A percentile compares a stretch with the other conserved stretches of the same genome.
These are phyloP conservation scores for Amauroascus verrucosus DNA, from an alignment of 2,329 filamentous ascomycete genomes.

Conservation along the genomic window DNA sequence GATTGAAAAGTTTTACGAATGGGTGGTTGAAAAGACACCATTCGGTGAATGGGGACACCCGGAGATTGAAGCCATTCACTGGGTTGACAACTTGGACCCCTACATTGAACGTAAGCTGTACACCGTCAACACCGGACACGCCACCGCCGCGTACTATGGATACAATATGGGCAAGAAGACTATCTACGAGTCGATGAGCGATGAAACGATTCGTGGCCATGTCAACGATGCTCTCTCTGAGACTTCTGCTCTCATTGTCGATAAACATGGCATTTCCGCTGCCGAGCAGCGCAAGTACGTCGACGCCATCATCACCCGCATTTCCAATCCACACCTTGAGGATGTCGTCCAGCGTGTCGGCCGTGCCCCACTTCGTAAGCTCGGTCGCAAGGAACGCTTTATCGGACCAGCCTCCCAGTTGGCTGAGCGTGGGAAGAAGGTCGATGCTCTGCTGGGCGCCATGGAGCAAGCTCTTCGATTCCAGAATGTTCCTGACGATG, in stretches of 20 bases:
- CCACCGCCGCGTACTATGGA: constrained; percentile 90
- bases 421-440: constrained; percentile 65
- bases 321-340: constrained; percentile 86
- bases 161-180: constrained; percentile 76
- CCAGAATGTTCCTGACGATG: constrained; percentile 85
- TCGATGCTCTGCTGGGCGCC: constrained; percentile 64
- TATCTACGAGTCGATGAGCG: constrained; percentile 78
- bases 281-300: constrained; percentile 78
- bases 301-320: constrained; percentile 81
- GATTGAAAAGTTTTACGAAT: constrained; percentile 98
- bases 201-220: constrained; percentile 66
- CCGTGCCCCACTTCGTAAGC: constrained; percentile 85
- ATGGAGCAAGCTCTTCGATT: constrained; percentile 90
- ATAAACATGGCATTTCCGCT: constrained; percentile 69
- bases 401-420: constrained; percentile 84
- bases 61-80: constrained; percentile 77
- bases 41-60: constrained; percentile 64
- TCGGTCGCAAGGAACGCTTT: constrained; percentile 91
- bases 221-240: constrained; percentile 73
- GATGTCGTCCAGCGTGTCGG: constrained; percentile 92
- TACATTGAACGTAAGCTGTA: constrained; percentile 99
- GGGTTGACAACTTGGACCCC: constrained; percentile 80
- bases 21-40: constrained; percentile 84
- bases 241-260: constrained; percentile 74
- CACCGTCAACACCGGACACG: constrained; percentile 97